Base-by-base conservation (phyloP, 257 asterid species). In the Euphrasia confusa region DNA sequence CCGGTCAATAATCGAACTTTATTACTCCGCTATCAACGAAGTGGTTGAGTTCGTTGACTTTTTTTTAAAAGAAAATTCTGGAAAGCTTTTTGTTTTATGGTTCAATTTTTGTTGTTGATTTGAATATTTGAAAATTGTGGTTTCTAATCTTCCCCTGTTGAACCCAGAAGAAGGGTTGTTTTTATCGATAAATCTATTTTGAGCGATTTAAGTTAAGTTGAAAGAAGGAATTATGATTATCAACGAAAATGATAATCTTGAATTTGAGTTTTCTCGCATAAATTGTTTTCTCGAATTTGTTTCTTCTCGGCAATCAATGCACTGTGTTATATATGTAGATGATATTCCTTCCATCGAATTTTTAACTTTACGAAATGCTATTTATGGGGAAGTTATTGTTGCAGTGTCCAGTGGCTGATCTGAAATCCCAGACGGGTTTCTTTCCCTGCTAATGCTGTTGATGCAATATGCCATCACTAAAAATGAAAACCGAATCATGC, bases 391-490 rank as follows among this genome's bases (percentile, higher is more conserved):
- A 61, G n/a, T 60, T 61, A 52, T 47, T 56, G 13, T 75, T 68
- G 71, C 84, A 63, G 84, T 71, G 57, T 68, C 64, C 58, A 68
- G 77, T 55, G 77, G 83, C 75, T 64, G 81, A 65, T 75, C 76
- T 72, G 71, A 68, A 68, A 64, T 39, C 56, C 17, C 54, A 14
- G 63, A 72, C 74, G 77, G 79, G 69, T 65, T 72, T 66, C 59
- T 68, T 72, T 77, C 63, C 72, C 65, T 7, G 45, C 77, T 45
- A 71, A 81, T 79, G 83, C 72, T 74, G 65, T 72, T 30, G 26
- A 37, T 48, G 74, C 83, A 47, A 68, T 64, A 82, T 91, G 96
- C 95, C 98, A 85, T 88, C 94, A 48, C 61, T 91, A 68, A 88
- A 73, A 74, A 85, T 91, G 96, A 91, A 88, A 78, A 75, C 87